These are phyloP conservation scores for Pythium phragmiticola DNA, from an alignment of 352 stramenopile species.

Conservation along the genomic window DNA sequence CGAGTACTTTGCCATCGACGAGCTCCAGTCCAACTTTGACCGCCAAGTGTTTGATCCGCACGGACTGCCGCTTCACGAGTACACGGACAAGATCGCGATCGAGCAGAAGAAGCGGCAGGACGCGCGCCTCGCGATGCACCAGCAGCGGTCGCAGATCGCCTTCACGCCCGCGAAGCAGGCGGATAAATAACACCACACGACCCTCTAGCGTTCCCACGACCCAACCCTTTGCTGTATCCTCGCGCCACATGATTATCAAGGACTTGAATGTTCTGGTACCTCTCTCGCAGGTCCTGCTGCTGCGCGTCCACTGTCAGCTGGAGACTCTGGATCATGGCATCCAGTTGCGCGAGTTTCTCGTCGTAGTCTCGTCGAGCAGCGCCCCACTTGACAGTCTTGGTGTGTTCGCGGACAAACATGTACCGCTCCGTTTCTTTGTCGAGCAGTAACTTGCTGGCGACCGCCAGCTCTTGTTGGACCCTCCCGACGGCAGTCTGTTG, in stretches of 20 bases:
- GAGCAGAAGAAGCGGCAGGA: slow-evolving; percentile 63
- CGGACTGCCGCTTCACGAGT: slow-evolving; percentile 69
- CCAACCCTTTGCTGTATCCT: slow-evolving; percentile 43
- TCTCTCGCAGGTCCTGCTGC: slow-evolving; percentile 14
- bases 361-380: slow-evolving; percentile 48
- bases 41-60: slow-evolving; percentile 67
- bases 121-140: slow-evolving; percentile 36
- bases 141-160: slow-evolving; percentile 30
- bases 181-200: slow-evolving; percentile 12
- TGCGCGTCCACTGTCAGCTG: slow-evolving; percentile 24
- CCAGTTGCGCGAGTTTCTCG: slow-evolving; percentile 35
- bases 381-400: slow-evolving; percentile 59
- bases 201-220: slow-evolving; percentile 31
- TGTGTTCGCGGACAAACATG: slow-evolving; percentile 43
- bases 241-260: slow-evolving; percentile 32
- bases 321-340: slow-evolving; percentile 24
- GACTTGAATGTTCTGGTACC: slow-evolving; percentile 5
- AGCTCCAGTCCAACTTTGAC: slow-evolving; percentile 73
- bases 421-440: slow-evolving; percentile 47
- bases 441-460: slow-evolving; percentile 36
- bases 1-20: slow-evolving; percentile 84
- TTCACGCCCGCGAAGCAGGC: slow-evolving; percentile 20
- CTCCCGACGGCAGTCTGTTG: slow-evolving; percentile 25
- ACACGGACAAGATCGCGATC: slow-evolving; percentile 55
- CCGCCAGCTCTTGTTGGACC: slow-evolving; percentile 37